A percentile compares a stretch with the other conserved stretches of the same genome.
Conservation (phyloP, 2,329 filamentous ascomycete species). For the Lachnellula cervina region DNA sequence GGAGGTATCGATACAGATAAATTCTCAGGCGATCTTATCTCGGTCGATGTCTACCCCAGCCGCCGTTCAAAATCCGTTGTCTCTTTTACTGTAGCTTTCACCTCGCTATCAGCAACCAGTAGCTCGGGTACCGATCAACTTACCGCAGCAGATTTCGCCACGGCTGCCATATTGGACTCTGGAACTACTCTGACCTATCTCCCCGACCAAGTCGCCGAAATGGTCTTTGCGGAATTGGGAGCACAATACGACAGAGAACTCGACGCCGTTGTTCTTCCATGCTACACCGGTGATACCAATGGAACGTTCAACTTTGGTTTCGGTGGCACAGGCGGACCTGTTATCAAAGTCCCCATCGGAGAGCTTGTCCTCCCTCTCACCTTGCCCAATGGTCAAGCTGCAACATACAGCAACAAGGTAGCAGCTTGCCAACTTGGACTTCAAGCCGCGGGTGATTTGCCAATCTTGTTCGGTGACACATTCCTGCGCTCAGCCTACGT, state of each 20-base stretch:
- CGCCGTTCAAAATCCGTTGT: constrained; percentile 9
- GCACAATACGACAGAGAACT: constrained; percentile 40
- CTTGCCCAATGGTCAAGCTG: constrained; percentile 30
- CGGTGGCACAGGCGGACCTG: constrained; percentile 38
- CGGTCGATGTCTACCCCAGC: constrained; percentile 28
- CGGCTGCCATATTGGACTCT: constrained; percentile 55
- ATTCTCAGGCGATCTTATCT: constrained; percentile 36
- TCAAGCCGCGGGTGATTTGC: constrained; percentile 31
- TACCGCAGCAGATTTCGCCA: constrained; percentile 34
- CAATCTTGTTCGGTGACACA: constrained; percentile 43
- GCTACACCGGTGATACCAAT: constrained; percentile 34
- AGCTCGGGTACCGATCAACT: constrained; percentile 36
- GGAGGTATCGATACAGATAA: constrained; percentile 45
- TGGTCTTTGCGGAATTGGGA: constrained; percentile 41
- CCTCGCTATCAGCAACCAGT: constrained; percentile 28
- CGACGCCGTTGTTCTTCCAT: constrained; percentile 47
- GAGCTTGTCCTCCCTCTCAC: constrained; percentile 41
- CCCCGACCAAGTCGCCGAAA: constrained; percentile 49
- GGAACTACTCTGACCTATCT: constrained; percentile 65
- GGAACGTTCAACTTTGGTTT: constrained; percentile 46
- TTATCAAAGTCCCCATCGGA: constrained; percentile 41
- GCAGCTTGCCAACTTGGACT: constrained; percentile 52
- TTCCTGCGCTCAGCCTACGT: constrained; percentile 52
- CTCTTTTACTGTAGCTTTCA: constrained; percentile 32
- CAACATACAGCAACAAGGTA: constrained; percentile 28